Evolutionary conservation across 805 yeast species (phyloP), one percentile per base, ranked within the genome.

Genomic region (Ogataea philodendri): DNA sequence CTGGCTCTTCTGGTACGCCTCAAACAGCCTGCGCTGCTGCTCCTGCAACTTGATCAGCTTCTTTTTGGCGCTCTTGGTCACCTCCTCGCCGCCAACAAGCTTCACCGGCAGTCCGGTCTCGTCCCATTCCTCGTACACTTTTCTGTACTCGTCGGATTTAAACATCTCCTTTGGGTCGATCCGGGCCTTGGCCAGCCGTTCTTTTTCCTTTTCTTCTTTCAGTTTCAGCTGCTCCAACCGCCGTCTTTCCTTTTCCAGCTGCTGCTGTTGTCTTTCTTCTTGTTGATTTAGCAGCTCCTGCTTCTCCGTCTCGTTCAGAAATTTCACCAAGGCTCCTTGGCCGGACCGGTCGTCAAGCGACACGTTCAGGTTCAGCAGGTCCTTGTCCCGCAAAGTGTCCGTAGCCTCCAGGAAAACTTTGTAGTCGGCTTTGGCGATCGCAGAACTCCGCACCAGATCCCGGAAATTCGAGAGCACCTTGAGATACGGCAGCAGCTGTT

Each of bases 261-360:
- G 79, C 22, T 62, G 59, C 35, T 65, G 65, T 39, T 70, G 75
- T 49, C 76, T 81, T 44, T 74, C 81, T 29, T 69, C 72, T 44
- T 83, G 83, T 52, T 75, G 81, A 21, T 55, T 48, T 9, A 83
- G 51, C 26, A 85, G 67, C 41, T 82, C 90, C 23, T 66, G 69
- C 56, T 75, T 77, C 57, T 90, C 97, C 20, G 68, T 71, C 6
- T 66, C 74, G 35, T 74, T 78, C 45, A 93, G 67, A 50, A 90
- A 83, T 61, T 93, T 93, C 28, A 93, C 72, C 42, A 93, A 70
- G 0, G 97, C 89, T n/a, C 79, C 72, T 50, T 74, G 76, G 3
- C 81, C 88, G 5, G 78, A 70, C 52, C 97, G 78, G 62, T 93
- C 98, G 57, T 90, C 97, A 37, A 93, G 67, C 1, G 94, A 78